Evolutionary conservation across 257 asterid genomes (phyloP).

Genomic region (Ajuga chamaepitys): DNA sequence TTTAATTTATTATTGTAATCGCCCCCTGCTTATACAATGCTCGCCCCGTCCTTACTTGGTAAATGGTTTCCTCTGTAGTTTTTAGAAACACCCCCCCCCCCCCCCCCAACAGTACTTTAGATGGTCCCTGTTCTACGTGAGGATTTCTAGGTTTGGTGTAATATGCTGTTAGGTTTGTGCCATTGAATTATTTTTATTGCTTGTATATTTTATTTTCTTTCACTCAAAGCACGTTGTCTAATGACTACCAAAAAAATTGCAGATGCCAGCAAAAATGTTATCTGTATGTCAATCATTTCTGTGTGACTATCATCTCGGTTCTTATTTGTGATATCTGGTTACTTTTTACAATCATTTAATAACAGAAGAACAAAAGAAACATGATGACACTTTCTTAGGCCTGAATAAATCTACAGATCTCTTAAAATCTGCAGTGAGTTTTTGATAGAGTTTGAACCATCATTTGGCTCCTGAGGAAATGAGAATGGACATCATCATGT

Average conservation of each 20-base stretch:
- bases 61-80: no score
- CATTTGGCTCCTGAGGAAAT: background rate
- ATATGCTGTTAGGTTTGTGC: background rate
- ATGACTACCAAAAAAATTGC: background rate
- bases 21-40: no score
- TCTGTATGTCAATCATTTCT: background rate
- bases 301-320: background rate
- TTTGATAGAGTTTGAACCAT: background rate
- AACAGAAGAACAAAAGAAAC: background rate
- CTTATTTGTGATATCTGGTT: background rate
- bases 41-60: no score
- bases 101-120: no score
- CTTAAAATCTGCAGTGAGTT: background rate
- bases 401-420: background rate
- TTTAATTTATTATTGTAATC: no score
- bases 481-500: background rate
- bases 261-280: background rate
- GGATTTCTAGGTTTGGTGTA: background rate
- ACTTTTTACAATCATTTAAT: background rate
- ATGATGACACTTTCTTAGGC: background rate
- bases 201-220: background rate
- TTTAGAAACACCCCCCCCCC: no score
- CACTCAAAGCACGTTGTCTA: background rate
- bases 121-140: no score
- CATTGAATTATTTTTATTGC: background rate